These are phyloP conservation scores for Cordyceps pruinosa DNA, from an alignment of 2,329 filamentous ascomycete genomes.

Conservation along the genomic window DNA sequence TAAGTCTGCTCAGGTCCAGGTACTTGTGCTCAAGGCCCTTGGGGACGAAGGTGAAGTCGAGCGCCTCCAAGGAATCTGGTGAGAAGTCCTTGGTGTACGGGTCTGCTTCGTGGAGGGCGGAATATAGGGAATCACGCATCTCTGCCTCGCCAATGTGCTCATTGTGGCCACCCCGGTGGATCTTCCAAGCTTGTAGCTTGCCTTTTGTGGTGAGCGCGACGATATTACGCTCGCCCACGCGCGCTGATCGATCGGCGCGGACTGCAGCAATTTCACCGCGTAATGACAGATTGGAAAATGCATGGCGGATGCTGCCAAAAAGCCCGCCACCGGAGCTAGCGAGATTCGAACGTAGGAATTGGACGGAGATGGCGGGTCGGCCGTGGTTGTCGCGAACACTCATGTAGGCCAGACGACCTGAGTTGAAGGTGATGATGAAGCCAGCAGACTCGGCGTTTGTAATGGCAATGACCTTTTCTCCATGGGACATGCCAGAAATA, in stretches of 20 bases:
- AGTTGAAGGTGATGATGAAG: constrained; percentile 78
- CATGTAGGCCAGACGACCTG: constrained; percentile 79
- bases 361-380: constrained; percentile 69
- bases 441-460: constrained; percentile 79
- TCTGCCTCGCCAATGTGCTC: constrained; percentile 67
- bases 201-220: constrained; percentile 73
- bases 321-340: constrained; percentile 56
- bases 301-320: constrained; percentile 74
- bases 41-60: constrained; percentile 71
- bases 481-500: constrained; percentile 67
- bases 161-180: constrained; percentile 81
- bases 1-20: constrained; percentile 42
- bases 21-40: constrained; percentile 45
- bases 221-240: constrained; percentile 77
- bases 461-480: constrained; percentile 71
- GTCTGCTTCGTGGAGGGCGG: constrained; percentile 52
- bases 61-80: constrained; percentile 58
- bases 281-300: constrained; percentile 61
- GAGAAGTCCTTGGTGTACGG: constrained; percentile 42
- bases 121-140: constrained; percentile 55
- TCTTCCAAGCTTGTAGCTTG: constrained; percentile 75
- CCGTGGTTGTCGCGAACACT: constrained; percentile 82
- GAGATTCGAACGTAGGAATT: constrained; percentile 62
- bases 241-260: constrained; percentile 61
- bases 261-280: constrained; percentile 77